A percentile compares a stretch with the other conserved stretches of the same genome.
These are phyloP conservation scores for Lachnellula cervina DNA, from an alignment of 2,329 filamentous ascomycete genomes.

Conservation along the genomic window DNA sequence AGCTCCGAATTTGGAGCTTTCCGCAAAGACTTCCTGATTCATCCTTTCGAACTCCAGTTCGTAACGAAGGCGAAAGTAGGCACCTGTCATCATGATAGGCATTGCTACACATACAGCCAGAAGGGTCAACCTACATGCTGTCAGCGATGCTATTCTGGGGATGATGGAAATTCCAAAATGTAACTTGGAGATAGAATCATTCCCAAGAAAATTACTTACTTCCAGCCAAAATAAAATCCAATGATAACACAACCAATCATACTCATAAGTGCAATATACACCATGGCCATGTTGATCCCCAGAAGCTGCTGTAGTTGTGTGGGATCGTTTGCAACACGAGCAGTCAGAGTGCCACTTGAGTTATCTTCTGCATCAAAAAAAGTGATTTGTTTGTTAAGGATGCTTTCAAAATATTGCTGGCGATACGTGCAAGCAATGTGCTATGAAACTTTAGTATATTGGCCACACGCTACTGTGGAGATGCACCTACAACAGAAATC, in stretches of 20 bases:
- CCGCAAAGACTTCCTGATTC: conserved; percentile 53
- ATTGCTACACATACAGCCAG: conserved; percentile 58
- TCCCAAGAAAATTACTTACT: conserved; percentile 31
- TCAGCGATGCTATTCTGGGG: not conserved
- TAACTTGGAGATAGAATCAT: not conserved
- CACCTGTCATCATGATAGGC: conserved; percentile 42
- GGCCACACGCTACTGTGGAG: conserved; percentile 20
- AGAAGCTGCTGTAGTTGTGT: conserved; percentile 47
- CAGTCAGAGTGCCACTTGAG: conserved; percentile 43
- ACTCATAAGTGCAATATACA: conserved; percentile 59
- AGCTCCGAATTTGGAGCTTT: conserved; percentile 58
- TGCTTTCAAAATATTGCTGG: conserved; percentile 41
- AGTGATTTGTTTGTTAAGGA: conserved; percentile 38
- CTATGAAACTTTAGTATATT: conserved; percentile 19
- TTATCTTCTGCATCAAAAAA: conserved; percentile 44
- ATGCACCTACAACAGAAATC: conserved; percentile 29
- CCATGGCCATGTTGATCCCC: conserved; percentile 47
- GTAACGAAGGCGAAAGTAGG: conserved; percentile 46
- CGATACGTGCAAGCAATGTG: conserved; percentile 35
- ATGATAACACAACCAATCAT: conserved; percentile 61
- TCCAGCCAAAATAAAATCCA: conserved; percentile 71
- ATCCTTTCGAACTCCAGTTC: conserved; percentile 53
- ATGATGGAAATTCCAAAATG: too few species aligned
- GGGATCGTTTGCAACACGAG: conserved; percentile 43
- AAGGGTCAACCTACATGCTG: conserved; percentile 45